Evolutionary conservation across 225 moss, liverwort and hornwort genomes (phyloP).

Genomic region (Ulota crispa): DNA sequence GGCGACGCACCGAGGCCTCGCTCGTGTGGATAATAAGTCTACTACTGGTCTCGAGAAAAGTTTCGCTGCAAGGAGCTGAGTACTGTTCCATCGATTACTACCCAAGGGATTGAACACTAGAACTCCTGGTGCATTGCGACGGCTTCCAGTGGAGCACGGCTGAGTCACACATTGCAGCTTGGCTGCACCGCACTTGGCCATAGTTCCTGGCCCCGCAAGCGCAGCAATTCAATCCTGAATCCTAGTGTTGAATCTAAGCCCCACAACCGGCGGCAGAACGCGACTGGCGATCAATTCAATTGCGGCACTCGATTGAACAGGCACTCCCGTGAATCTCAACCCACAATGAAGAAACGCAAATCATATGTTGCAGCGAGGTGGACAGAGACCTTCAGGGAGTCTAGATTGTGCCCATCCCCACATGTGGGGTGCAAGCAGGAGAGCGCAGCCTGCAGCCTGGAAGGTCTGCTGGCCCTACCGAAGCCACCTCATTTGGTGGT

Average conservation of each 20-base stretch:
- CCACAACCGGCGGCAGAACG: not conserved
- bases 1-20: slow-evolving; percentile 2
- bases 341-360: not conserved
- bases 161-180: slow-evolving; percentile 9
- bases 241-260: not conserved
- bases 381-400: too few relatives aligned
- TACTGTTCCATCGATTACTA: not conserved
- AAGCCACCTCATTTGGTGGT: too few relatives aligned
- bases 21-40: not conserved
- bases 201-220: not conserved
- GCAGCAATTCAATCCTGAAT: not conserved
- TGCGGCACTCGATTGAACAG: not conserved
- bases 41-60: not conserved
- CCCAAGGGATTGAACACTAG: slow-evolving; percentile 21
- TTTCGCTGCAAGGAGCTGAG: not conserved
- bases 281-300: not conserved
- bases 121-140: not conserved
- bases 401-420: too few relatives aligned
- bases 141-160: not conserved
- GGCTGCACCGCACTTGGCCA: slow-evolving; percentile 15
- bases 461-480: too few relatives aligned
- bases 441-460: too few relatives aligned
- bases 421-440: too few relatives aligned
- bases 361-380: not conserved
- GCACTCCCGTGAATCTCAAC: not conserved